Base-by-base conservation (phyloP, 495 filamentous ascomycete species). In the Penicillium mononematosum region DNA sequence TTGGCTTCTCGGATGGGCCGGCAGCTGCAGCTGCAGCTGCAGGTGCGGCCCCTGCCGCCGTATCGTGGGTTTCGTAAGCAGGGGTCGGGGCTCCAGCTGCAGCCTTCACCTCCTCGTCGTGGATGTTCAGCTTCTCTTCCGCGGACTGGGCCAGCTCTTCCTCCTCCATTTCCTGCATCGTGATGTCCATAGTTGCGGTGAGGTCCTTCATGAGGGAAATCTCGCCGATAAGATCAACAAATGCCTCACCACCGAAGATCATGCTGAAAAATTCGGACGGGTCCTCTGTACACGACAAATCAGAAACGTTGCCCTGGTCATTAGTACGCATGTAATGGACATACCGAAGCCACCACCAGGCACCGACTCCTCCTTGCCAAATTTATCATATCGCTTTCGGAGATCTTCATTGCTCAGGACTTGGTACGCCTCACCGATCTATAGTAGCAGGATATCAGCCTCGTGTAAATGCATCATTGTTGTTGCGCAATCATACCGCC, bases 391-490 rank as follows among this genome's bases (percentile, higher is more conserved):
- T 69, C 89, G 85, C 60, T 86, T 88, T 62, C 94, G 87, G 38
- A 98, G 80, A 24, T 95, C 88, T 51, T 85, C 74, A 68, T 96
- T 87, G 65, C 88, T 93, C 53, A 99, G 84, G 42, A 99, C 92
- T 77, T 99, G 94, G 71, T 99, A 99, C 42, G 94, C 94, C 75
- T 98, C 95, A 54, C 94, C 93, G 63, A 98, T 96, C 81, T 87
- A 63, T 14, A 29, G 24, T 45, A 57, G 11, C 50, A 41, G n/a
- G 11, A 39, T 46, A 56, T 65, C 63, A 63, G 61, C 43, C 29
- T 51, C 22, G n/a, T 9, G 22, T 53, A 10, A 27, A 9, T 45
- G 24, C 31, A 25, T 52, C 54, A 42, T 45, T 14, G 41, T 43
- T 50, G 43, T 48, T 45, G 45, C 43, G 31, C 36, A 42, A 41